Evolutionary conservation across 2,329 filamentous ascomycete genomes (phyloP).

Genomic region (Sporothrix brasiliensis): DNA sequence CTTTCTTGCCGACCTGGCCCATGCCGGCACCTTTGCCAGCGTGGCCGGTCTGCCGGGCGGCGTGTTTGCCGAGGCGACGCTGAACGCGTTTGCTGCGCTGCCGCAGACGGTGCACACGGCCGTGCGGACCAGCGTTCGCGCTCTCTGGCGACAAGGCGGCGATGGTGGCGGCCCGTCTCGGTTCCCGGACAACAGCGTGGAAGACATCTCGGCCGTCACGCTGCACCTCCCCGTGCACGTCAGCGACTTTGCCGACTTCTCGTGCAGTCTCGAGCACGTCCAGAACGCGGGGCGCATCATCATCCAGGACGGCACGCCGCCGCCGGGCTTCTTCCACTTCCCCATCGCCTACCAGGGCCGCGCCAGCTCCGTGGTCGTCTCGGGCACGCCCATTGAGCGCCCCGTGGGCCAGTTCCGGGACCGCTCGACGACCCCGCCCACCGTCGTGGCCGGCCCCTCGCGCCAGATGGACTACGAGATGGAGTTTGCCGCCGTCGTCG

Average conservation of each 20-base stretch:
- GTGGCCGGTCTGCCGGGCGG: background rate
- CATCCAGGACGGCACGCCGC: slow-evolving; percentile 46
- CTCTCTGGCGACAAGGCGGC: background rate
- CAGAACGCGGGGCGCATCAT: slow-evolving; percentile 53
- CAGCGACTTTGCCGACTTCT: slow-evolving; percentile 61
- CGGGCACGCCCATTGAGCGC: slow-evolving; percentile 50
- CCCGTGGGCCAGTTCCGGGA: background rate
- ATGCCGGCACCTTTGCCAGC: background rate
- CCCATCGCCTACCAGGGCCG: slow-evolving; percentile 58
- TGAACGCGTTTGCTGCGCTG: background rate
- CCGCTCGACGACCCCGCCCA: background rate
- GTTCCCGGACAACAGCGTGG: background rate
- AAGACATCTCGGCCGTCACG: background rate
- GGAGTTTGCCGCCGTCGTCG: slow-evolving; percentile 76
- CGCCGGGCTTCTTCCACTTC: slow-evolving; percentile 53
- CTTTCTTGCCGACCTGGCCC: background rate
- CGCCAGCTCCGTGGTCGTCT: slow-evolving; percentile 55
- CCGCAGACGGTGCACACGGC: background rate
- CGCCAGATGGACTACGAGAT: slow-evolving; percentile 75
- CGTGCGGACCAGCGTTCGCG: background rate
- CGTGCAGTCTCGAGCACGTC: slow-evolving; percentile 56
- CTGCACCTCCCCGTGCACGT: slow-evolving; percentile 58
- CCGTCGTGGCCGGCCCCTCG: background rate
- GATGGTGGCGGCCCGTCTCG: background rate
- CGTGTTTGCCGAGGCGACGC: background rate